A percentile compares a stretch with the other conserved stretches of the same genome.
Conservation (phyloP, 179 eudicot species). For the Nepenthes alata region DNA sequence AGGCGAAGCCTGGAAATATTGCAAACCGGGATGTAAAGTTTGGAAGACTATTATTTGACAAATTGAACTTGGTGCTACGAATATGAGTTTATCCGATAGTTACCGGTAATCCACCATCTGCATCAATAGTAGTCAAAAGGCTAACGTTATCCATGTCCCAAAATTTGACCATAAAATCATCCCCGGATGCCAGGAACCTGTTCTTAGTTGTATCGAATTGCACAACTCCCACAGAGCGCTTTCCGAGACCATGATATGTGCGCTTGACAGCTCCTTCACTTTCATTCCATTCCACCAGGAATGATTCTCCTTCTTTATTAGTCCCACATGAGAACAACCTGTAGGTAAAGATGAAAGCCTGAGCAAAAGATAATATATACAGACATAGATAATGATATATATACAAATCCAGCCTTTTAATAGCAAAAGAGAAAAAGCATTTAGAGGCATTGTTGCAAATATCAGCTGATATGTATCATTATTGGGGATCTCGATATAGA, state of each 20-base stretch:
- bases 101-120: conserved; percentile 89
- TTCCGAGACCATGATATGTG: conserved; percentile 59
- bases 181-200: conserved; percentile 72
- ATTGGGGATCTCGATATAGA: too few relatives aligned
- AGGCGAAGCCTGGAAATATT: conserved; percentile 50
- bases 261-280: conserved; percentile 71
- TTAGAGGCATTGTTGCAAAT: too few relatives aligned
- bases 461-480: too few relatives aligned
- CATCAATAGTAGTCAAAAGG: conserved; percentile 47
- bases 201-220: conserved; percentile 78
- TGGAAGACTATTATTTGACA: neutral
- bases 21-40: conserved; percentile 19
- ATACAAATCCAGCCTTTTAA: too few relatives aligned
- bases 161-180: conserved; percentile 59
- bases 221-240: conserved; percentile 60
- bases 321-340: conserved; percentile 89
- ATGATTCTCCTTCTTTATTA: conserved; percentile 72
- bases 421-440: too few relatives aligned
- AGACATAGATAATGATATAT: neutral
- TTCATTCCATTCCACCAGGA: conserved; percentile 91
- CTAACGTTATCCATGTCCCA: conserved; percentile 86
- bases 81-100: conserved; percentile 5
- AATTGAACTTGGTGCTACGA: neutral
- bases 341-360: neutral
- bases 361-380: neutral